Percentiles rank a stretch among this genome's conserved stretches.
These are phyloP conservation scores for Flagelloscypha sp. DNA, from an alignment of 768 basidiomycete species.

Conservation along the genomic window DNA sequence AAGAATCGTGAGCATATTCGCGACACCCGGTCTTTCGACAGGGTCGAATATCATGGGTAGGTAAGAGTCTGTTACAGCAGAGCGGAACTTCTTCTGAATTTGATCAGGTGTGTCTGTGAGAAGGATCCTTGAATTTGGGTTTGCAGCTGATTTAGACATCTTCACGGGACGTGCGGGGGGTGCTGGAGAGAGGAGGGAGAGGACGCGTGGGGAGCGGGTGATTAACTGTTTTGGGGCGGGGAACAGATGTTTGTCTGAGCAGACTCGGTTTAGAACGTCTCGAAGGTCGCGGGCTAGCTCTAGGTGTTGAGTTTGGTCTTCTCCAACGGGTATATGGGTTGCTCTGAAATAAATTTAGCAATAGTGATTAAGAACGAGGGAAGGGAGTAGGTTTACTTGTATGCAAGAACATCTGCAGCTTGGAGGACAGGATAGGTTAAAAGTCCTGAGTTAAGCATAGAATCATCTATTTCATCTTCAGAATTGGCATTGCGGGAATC, in stretches of 20 bases:
- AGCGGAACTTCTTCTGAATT: slow-evolving; percentile 65
- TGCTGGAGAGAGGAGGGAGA: slow-evolving; percentile 77
- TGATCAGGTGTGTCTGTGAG: slow-evolving; percentile 62
- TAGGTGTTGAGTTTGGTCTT: slow-evolving; percentile 93
- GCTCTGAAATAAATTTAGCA: slow-evolving; percentile 38
- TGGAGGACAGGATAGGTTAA: slow-evolving; percentile 92
- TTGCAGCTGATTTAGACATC: slow-evolving; percentile 92
- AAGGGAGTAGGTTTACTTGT: slow-evolving; percentile 44
- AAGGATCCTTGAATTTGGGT: slow-evolving; percentile 72
- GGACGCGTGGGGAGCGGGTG: slow-evolving; percentile 71
- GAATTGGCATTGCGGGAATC: slow-evolving; percentile 64
- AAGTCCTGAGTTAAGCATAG: slow-evolving; percentile 72
- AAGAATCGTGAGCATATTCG: slow-evolving; percentile 75
- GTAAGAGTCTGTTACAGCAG: slow-evolving; percentile 81
- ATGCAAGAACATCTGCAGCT: slow-evolving; percentile 85
- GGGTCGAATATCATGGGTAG: slow-evolving; percentile 77
- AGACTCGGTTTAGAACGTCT: slow-evolving; percentile 71
- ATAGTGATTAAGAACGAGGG: not conserved
- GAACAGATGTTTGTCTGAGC: slow-evolving; percentile 47
- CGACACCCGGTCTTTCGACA: slow-evolving; percentile 65
- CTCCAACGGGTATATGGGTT: slow-evolving; percentile 92
- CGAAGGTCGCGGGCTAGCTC: slow-evolving; percentile 84
- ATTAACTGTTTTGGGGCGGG: slow-evolving; percentile 63
- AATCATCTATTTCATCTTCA: slow-evolving; percentile 75
- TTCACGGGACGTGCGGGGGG: no score